These are phyloP conservation scores for Aspergillus arachidicola DNA, from an alignment of 2,329 filamentous ascomycete genomes.

Conservation along the genomic window DNA sequence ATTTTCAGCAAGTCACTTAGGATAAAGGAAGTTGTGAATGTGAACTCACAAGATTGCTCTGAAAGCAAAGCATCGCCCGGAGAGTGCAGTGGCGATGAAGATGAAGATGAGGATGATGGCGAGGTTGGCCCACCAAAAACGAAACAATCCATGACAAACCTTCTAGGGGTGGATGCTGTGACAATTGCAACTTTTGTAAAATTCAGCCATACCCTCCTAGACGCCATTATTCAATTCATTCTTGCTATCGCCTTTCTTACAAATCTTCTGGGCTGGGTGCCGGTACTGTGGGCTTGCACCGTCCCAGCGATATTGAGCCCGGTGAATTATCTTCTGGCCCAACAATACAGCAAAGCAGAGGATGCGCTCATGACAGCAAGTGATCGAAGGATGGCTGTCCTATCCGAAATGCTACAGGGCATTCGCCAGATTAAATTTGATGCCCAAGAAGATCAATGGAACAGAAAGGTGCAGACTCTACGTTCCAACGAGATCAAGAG, in stretches of 20 bases:
- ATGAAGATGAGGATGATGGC: slow-evolving; percentile 47
- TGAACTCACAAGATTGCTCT: slow-evolving; percentile 40
- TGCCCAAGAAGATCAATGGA: slow-evolving; percentile 73
- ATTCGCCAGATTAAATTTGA: slow-evolving; percentile 85
- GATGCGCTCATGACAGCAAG: slow-evolving; percentile 73
- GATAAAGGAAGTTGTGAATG: slow-evolving; percentile 64
- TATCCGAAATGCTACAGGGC: slow-evolving; percentile 74
- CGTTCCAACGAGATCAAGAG: slow-evolving; percentile 67
- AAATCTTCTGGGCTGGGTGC: slow-evolving; percentile 69
- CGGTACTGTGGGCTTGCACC: slow-evolving; percentile 65
- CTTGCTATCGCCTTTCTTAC: slow-evolving; percentile 68
- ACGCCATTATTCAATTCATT: slow-evolving; percentile 63
- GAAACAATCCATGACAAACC: slow-evolving; percentile 62
- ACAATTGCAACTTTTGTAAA: slow-evolving; percentile 68
- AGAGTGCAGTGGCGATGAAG: neutral
- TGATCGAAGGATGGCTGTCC: slow-evolving; percentile 72
- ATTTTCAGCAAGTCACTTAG: slow-evolving; percentile 75
- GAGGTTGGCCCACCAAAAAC: slow-evolving; percentile 57
- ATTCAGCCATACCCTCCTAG: slow-evolving; percentile 66
- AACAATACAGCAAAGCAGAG: slow-evolving; percentile 64
- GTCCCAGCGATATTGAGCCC: slow-evolving; percentile 67
- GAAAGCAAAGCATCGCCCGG: neutral
- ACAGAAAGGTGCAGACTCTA: slow-evolving; percentile 65
- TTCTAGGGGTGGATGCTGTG: slow-evolving; percentile 72
- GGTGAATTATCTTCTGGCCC: slow-evolving; percentile 67